phyloP scores from a whole-genome alignment of 805 yeast species.

The Kodamaea sagamina region DNA sequence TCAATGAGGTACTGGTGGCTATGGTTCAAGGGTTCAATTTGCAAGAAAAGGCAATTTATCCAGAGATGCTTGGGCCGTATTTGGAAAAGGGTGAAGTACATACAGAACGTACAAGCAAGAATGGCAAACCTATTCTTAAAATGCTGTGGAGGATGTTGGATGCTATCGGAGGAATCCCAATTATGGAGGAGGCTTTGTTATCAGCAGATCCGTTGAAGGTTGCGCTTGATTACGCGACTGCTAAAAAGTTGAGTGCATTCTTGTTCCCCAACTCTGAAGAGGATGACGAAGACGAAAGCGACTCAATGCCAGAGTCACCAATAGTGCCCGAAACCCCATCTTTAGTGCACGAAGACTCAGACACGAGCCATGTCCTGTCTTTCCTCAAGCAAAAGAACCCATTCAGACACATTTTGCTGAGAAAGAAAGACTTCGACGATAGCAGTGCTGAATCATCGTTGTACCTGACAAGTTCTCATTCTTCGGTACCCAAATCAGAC shows the following conservation, averaged over 20 bases:
- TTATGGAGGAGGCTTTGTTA: slow-evolving; percentile 65
- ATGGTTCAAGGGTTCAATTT: slow-evolving; percentile 72
- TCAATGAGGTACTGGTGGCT: slow-evolving; percentile 58
- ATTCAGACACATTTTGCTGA: slow-evolving; percentile 7
- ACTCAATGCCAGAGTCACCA: not conserved
- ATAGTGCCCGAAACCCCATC: not conserved
- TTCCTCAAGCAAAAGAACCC: slow-evolving; percentile 9
- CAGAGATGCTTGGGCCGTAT: slow-evolving; percentile 67
- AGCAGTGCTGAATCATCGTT: slow-evolving; percentile 6
- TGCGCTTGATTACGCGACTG: slow-evolving; percentile 71
- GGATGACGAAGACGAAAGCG: not conserved
- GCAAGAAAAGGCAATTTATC: slow-evolving; percentile 57
- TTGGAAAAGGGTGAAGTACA: slow-evolving; percentile 18
- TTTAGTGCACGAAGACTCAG: not conserved
- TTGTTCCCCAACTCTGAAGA: slow-evolving; percentile 59
- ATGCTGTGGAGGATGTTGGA: slow-evolving; percentile 74
- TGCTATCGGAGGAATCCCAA: slow-evolving; percentile 90
- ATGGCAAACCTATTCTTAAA: slow-evolving; percentile 27
- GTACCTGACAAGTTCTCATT: slow-evolving; percentile 5
- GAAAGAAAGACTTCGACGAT: slow-evolving; percentile 1
- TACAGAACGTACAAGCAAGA: not conserved
- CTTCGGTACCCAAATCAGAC: slow-evolving; percentile 4
- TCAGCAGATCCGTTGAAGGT: slow-evolving; percentile 65
- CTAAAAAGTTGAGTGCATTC: slow-evolving; percentile 62
- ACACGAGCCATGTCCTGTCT: not conserved